A percentile compares a stretch with the other conserved stretches of the same genome.
phyloP scores from a whole-genome alignment of 345 rosid genomes.

The Salix koriyanagi region DNA sequence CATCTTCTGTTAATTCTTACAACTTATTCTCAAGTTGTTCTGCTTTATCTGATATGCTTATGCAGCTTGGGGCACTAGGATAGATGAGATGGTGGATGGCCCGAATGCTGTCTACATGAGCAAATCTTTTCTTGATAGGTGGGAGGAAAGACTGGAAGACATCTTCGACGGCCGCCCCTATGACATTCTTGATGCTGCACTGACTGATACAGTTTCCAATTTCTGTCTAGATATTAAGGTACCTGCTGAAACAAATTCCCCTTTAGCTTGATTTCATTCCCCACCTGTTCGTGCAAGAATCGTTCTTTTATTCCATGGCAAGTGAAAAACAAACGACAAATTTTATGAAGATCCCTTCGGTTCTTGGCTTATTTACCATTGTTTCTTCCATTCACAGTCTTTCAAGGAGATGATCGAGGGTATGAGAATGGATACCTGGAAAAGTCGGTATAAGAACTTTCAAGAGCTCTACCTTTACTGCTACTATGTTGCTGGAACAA shows the following conservation, averaged over 20 bases:
- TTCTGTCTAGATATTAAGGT: constrained; percentile 56
- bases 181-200: constrained; percentile 60
- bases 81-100: constrained; percentile 59
- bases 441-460: constrained; percentile 42
- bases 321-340: no score
- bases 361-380: no score
- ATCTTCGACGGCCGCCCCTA: constrained; percentile 51
- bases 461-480: constrained; percentile 54
- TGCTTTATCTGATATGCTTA: neutral
- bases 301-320: no score
- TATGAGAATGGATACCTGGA: constrained; percentile 56
- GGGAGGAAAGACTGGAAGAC: constrained; percentile 60
- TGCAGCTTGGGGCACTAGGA: constrained; percentile 63
- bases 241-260: neutral
- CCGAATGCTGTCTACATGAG: constrained; percentile 42
- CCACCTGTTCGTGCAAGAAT: neutral
- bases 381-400: constrained; percentile 29
- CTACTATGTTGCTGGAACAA: constrained; percentile 56
- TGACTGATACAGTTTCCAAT: constrained; percentile 43
- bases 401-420: constrained; percentile 63
- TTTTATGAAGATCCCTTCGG: no score
- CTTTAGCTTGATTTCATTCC: neutral
- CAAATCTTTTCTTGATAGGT: constrained; percentile 40
- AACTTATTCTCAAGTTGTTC: neutral
- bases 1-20: no score